Conservation (phyloP, 805 yeast genomes). For the Grigorovia humatica region DNA sequence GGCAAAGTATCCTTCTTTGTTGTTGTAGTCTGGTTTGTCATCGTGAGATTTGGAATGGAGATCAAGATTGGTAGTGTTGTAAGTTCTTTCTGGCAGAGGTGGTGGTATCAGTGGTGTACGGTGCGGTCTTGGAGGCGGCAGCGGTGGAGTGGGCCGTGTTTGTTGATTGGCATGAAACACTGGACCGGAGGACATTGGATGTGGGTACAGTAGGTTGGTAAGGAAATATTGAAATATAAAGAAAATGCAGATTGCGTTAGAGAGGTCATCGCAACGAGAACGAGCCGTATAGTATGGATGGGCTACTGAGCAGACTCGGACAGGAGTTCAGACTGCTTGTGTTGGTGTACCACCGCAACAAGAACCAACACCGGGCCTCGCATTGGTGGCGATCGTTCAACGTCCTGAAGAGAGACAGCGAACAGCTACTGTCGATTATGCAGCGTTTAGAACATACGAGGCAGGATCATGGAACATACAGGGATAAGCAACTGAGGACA, state of each 20-base stretch:
- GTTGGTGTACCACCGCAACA: conserved; percentile 57
- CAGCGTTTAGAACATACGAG: not conserved
- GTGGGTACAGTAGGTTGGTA: no score
- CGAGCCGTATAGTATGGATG: not conserved
- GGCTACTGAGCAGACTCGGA: not conserved
- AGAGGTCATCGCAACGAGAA: no score
- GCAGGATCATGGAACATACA: not conserved
- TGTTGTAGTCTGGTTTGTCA: not conserved
- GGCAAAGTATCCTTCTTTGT: not conserved
- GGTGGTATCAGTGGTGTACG: not conserved
- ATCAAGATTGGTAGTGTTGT: not conserved
- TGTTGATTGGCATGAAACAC: no score
- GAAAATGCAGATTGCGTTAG: no score
- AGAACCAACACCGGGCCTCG: conserved; percentile 64
- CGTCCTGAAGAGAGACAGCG: conserved; percentile 46
- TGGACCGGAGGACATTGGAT: no score
- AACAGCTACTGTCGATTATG: conserved; percentile 7
- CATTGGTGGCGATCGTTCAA: conserved; percentile 70
- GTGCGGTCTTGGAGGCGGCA: not conserved
- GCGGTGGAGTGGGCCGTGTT: not conserved
- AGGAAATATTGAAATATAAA: no score
- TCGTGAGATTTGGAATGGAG: not conserved
- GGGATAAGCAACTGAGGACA: not conserved
- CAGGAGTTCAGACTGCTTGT: conserved; percentile 52
- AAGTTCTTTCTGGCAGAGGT: not conserved